These are phyloP conservation scores for Blastobotrys peoriensis DNA, from an alignment of 805 yeast species.

Conservation along the genomic window DNA sequence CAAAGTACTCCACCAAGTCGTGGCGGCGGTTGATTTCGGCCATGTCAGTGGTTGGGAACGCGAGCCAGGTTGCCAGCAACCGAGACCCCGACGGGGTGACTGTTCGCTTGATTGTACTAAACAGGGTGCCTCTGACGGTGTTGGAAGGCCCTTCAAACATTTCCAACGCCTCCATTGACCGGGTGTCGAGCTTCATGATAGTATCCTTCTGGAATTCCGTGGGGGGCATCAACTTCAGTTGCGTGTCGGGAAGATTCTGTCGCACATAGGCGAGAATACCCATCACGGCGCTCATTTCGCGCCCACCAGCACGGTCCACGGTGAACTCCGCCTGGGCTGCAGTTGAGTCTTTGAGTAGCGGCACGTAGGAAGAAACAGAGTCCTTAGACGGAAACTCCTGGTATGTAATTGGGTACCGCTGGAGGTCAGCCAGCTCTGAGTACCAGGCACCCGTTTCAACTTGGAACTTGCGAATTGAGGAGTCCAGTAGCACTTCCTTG, in stretches of 20 bases:
- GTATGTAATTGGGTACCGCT: constrained; percentile 54
- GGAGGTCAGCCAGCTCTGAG: constrained; percentile 51
- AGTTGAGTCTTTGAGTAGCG: constrained; percentile 35
- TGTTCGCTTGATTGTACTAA: constrained; percentile 66
- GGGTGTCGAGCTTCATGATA: constrained; percentile 69
- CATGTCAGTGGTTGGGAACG: constrained; percentile 65
- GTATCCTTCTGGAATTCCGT: constrained; percentile 44
- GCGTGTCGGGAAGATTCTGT: constrained; percentile 65
- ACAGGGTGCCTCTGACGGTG: constrained; percentile 59
- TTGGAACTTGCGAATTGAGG: constrained; percentile 17
- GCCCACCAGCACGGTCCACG: constrained; percentile 19
- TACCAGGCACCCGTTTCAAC: constrained; percentile 48
- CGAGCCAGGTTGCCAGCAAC: constrained; percentile 71
- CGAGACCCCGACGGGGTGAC: constrained; percentile 79
- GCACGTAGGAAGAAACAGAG: constrained; percentile 33
- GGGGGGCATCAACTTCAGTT: constrained; percentile 63
- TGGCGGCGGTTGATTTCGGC: constrained; percentile 54
- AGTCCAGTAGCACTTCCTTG: constrained; percentile 58
- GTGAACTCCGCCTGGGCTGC: constrained; percentile 14
- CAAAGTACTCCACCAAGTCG: constrained; percentile 41
- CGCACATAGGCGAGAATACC: constrained; percentile 61
- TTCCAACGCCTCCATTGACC: constrained; percentile 43
- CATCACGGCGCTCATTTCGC: constrained; percentile 55
- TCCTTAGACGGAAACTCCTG: constrained; percentile 39
- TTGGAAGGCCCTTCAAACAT: constrained; percentile 44